Conservation (phyloP, 176 grass and related monocot genomes). For the Oryza meyeriana region DNA sequence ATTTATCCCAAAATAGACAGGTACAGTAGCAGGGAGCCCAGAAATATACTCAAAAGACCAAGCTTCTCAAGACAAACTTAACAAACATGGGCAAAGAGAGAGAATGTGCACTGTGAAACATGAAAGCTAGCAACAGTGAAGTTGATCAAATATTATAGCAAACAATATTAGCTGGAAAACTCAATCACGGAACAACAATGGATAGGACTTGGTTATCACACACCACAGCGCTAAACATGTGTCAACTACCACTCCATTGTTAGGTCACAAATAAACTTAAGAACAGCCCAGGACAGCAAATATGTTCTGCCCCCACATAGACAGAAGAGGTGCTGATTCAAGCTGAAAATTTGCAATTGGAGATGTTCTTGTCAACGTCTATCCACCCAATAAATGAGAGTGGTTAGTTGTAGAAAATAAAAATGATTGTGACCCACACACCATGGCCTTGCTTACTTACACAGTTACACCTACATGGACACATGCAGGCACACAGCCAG, state of each 20-base stretch:
- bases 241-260: constrained; percentile 14
- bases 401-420: neutral
- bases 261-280: constrained; percentile 17
- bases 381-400: constrained; percentile 36
- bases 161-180: constrained; percentile 14
- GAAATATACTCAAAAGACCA: neutral
- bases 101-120: neutral
- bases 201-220: constrained; percentile 20
- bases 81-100: neutral
- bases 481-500: constrained; percentile 18
- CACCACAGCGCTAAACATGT: neutral
- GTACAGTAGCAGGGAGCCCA: neutral
- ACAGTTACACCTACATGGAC: constrained; percentile 18
- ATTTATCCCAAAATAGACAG: neutral
- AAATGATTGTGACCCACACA: constrained; percentile 28
- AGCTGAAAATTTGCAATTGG: neutral
- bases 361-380: constrained; percentile 8
- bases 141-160: neutral
- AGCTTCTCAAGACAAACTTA: neutral
- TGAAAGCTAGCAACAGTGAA: neutral
- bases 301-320: constrained; percentile 5
- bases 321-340: neutral
- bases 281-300: constrained; percentile 19
- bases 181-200: constrained; percentile 8
- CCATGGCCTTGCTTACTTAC: constrained; percentile 27